A percentile compares a stretch with the other conserved stretches of the same genome.
phyloP scores from a whole-genome alignment of 495 filamentous ascomycete genomes.

The Xylaria telfairii region DNA sequence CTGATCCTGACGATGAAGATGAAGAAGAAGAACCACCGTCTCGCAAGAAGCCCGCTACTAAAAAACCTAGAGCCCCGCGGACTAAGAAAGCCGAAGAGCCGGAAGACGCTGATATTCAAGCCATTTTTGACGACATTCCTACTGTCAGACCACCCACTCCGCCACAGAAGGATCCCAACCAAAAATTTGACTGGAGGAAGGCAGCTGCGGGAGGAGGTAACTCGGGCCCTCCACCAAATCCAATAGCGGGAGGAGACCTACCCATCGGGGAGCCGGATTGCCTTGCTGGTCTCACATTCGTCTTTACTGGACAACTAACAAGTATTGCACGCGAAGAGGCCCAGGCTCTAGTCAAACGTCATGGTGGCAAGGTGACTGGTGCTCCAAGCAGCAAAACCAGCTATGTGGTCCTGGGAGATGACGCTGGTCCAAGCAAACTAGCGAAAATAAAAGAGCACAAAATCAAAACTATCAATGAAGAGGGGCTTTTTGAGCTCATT shows the following conservation, averaged over 20 bases:
- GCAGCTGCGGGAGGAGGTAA: constrained; percentile 58
- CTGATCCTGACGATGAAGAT: constrained; percentile 50
- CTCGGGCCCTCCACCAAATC: constrained; percentile 64
- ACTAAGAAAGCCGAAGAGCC: constrained; percentile 65
- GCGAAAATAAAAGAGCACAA: constrained; percentile 76
- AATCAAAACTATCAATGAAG: constrained; percentile 91
- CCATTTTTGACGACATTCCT: constrained; percentile 87
- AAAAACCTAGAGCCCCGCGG: constrained; percentile 63
- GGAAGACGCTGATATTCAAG: constrained; percentile 70
- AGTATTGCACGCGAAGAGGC: constrained; percentile 84
- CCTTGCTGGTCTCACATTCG: constrained; percentile 89
- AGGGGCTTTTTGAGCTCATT: constrained; percentile 90
- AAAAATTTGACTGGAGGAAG: constrained; percentile 75
- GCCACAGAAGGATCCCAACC: constrained; percentile 64
- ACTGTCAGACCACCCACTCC: constrained; percentile 81
- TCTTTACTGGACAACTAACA: constrained; percentile 91
- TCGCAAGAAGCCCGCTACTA: constrained; percentile 64
- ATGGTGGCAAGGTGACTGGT: constrained; percentile 89
- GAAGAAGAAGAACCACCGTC: constrained; percentile 46
- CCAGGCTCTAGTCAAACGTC: constrained; percentile 84
- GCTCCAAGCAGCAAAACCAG: constrained; percentile 90
- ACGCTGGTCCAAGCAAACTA: constrained; percentile 95
- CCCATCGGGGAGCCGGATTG: constrained; percentile 89
- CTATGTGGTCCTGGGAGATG: constrained; percentile 88
- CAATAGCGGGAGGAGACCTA: constrained; percentile 71